Evolutionary conservation across 768 basidiomycete genomes (phyloP).

Genomic region (Coprinopsis strossmayeri): DNA sequence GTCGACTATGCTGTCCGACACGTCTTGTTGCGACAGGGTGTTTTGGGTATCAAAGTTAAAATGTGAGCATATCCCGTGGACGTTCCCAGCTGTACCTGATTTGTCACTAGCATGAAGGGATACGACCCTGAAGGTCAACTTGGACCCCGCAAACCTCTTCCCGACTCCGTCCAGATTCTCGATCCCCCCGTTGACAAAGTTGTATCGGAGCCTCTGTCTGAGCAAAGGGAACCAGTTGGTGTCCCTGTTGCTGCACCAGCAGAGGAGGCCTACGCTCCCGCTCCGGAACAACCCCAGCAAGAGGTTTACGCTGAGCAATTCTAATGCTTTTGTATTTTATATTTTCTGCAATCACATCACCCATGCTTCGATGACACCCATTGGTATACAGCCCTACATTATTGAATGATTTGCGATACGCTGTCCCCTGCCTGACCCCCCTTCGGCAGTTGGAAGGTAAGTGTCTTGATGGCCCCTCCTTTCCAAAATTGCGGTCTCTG

Average conservation of each 20-base stretch:
- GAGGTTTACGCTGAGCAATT: conserved; percentile 46
- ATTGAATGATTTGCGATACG: conserved; percentile 20
- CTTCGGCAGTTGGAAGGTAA: conserved; percentile 36
- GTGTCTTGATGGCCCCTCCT: conserved; percentile 17
- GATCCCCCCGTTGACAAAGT: conserved; percentile 91
- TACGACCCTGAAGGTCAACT: conserved; percentile 86
- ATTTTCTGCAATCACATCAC: conserved; percentile 10
- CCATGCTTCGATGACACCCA: background rate
- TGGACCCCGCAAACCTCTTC: conserved; percentile 90
- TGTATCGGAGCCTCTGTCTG: conserved; percentile 82
- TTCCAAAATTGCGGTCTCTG: conserved; percentile 22
- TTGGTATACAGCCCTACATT: background rate
- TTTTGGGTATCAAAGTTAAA: conserved; percentile 99
- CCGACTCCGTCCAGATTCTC: conserved; percentile 86
- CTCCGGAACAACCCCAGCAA: conserved; percentile 28
- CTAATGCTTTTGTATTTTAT: conserved; percentile 32
- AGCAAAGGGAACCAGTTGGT: conserved; percentile 69
- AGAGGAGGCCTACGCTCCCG: conserved; percentile 44
- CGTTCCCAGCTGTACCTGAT: conserved; percentile 12
- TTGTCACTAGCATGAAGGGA: conserved; percentile 79
- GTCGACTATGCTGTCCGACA: conserved; percentile 98
- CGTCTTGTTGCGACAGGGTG: conserved; percentile 97
- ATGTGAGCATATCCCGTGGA: conserved; percentile 48
- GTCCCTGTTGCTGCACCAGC: conserved; percentile 43
- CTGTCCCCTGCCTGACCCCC: conserved; percentile 48